phyloP scores from a whole-genome alignment of 257 asterid genomes.

The Nicotiana sylvestris region DNA sequence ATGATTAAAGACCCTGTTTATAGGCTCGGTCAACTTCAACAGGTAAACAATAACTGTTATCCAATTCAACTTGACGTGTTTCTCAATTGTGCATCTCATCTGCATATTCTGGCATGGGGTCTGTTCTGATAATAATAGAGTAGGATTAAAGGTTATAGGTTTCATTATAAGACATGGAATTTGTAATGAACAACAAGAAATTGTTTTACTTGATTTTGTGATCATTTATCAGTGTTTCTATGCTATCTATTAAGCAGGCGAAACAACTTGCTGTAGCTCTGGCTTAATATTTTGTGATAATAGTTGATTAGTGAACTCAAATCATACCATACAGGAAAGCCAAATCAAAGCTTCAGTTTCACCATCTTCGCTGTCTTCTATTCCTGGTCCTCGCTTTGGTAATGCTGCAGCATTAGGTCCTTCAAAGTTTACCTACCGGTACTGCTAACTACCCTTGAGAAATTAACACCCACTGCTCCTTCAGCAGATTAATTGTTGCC shows the following conservation, averaged over 20 bases:
- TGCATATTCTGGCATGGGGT: neutral
- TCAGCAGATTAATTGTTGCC: slow-evolving; percentile 9
- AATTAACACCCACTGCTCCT: neutral
- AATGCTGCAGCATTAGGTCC: slow-evolving; percentile 22
- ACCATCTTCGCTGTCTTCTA: slow-evolving; percentile 13
- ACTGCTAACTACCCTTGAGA: neutral
- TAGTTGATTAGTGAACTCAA: neutral
- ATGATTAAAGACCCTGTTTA: slow-evolving; percentile 13
- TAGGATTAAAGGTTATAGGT: too few relatives aligned
- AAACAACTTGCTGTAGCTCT: slow-evolving; percentile 2
- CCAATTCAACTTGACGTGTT: neutral
- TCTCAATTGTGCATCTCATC: neutral
- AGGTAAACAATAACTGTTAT: slow-evolving; percentile 21
- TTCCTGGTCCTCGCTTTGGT: slow-evolving; percentile 15
- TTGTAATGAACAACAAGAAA: neutral
- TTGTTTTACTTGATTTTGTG: neutral
- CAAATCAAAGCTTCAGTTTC: slow-evolving; percentile 17
- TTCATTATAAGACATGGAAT: neutral
- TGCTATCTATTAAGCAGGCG: slow-evolving; percentile 3
- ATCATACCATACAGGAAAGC: slow-evolving; percentile 8
- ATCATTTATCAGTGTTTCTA: neutral
- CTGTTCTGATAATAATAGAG: neutral
- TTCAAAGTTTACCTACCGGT: slow-evolving; percentile 30
- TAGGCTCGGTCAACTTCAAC: slow-evolving; percentile 16
- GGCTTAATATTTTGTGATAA: neutral